Evolutionary conservation across 441 rosid species (phyloP).

Genomic region (Gossypium davidsonii): DNA sequence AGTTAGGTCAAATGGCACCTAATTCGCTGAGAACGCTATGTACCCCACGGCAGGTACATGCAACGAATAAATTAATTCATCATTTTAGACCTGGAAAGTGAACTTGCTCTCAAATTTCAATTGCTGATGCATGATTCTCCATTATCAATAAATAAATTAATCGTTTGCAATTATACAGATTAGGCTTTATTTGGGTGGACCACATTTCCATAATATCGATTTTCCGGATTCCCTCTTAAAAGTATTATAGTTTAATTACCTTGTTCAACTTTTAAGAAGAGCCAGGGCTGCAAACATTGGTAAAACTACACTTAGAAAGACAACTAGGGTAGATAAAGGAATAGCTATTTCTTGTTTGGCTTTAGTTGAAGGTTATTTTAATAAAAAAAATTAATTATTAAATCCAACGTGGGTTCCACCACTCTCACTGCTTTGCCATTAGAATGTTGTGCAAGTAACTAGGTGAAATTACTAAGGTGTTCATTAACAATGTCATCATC

Average conservation of each 20-base stretch:
- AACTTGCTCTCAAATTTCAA: slow-evolving; percentile 22
- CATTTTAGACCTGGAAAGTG: slow-evolving; percentile 25
- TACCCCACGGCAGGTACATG: slow-evolving; percentile 27
- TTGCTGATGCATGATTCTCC: slow-evolving; percentile 52
- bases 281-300: slow-evolving; percentile 19
- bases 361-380: slow-evolving; percentile 22
- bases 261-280: slow-evolving; percentile 30
- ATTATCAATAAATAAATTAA: slow-evolving; percentile 24
- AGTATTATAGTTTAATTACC: slow-evolving; percentile 30
- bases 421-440: slow-evolving; percentile 28
- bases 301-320: slow-evolving; percentile 18
- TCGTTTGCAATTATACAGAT: slow-evolving; percentile 13
- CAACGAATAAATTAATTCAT: slow-evolving; percentile 14
- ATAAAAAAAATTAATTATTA: slow-evolving; percentile 13
- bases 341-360: slow-evolving; percentile 10
- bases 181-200: slow-evolving; percentile 54
- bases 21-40: slow-evolving; percentile 24
- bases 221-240: slow-evolving; percentile 62
- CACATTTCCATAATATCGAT: slow-evolving; percentile 51
- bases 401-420: slow-evolving; percentile 29
- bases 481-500: slow-evolving; percentile 32
- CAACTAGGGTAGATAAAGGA: slow-evolving; percentile 11
- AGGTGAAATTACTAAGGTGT: slow-evolving; percentile 16
- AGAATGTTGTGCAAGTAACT: slow-evolving; percentile 31
- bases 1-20: slow-evolving; percentile 41